phyloP scores from a whole-genome alignment of 140 eudicot species.

The Flaveria floridana region DNA sequence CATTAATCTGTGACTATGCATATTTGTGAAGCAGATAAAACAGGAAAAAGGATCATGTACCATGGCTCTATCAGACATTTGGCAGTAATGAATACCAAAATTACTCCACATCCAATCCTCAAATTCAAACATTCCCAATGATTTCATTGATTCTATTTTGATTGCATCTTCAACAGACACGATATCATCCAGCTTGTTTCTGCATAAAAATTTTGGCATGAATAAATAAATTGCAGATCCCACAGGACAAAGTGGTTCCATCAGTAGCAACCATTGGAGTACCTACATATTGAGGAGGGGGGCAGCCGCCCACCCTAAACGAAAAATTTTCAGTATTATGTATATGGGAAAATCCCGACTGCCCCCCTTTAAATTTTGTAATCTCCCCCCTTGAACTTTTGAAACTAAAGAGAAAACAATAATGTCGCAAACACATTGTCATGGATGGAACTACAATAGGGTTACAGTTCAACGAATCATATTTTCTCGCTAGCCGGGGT shows the following conservation, averaged over 20 bases:
- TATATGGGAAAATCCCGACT: too few species aligned
- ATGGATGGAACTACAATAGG: too few species aligned
- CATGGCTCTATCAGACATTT: slow-evolving; percentile 30
- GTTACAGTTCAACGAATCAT: too few species aligned
- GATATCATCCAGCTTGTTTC: slow-evolving; percentile 49
- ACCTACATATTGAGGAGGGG: too few species aligned
- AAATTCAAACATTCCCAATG: slow-evolving; percentile 43
- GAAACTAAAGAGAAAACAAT: too few species aligned
- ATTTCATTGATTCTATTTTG: slow-evolving; percentile 16
- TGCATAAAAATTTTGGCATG: slow-evolving; percentile 14
- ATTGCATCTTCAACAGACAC: slow-evolving; percentile 35
- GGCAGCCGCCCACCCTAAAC: too few species aligned
- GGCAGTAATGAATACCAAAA: slow-evolving; percentile 29
- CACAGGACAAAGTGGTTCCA: slow-evolving; percentile 15
- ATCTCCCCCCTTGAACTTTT: too few species aligned
- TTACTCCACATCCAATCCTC: slow-evolving; percentile 53
- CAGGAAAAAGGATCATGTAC: slow-evolving; percentile 13
- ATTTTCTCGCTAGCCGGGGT: too few species aligned
- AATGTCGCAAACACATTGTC: too few species aligned
- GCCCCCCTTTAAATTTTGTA: too few species aligned
- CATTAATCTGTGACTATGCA: neutral
- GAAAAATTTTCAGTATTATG: too few species aligned
- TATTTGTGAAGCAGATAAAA: neutral
- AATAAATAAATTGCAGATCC: neutral
- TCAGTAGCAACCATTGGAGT: neutral